Evolutionary conservation across 768 basidiomycete genomes (phyloP).

Genomic region (Xerocomus brunneocitrinus): DNA sequence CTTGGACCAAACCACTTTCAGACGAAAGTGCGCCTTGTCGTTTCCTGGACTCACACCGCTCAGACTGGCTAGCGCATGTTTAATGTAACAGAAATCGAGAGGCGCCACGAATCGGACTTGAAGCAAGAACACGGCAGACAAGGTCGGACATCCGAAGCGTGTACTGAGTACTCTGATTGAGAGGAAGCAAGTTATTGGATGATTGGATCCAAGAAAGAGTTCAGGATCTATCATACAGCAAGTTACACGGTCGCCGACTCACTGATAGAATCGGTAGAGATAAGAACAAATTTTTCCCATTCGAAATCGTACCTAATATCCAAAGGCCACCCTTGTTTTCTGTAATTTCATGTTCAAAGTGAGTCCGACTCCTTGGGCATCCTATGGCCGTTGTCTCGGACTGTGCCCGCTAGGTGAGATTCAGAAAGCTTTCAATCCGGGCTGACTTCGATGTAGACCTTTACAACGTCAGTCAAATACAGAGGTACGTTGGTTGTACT

Average conservation of each 20-base stretch:
- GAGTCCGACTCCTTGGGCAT: too few species aligned
- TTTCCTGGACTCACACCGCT: not conserved
- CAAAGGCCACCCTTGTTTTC: too few species aligned
- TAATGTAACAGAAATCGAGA: not conserved
- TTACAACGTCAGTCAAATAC: too few species aligned
- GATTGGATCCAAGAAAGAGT: not conserved
- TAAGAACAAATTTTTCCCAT: not conserved
- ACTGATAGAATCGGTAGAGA: not conserved
- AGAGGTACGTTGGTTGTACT: too few species aligned
- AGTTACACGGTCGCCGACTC: not conserved
- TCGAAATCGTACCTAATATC: too few species aligned
- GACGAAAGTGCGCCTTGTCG: not conserved
- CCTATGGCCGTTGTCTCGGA: not conserved
- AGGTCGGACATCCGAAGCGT: not conserved
- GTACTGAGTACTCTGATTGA: too few species aligned
- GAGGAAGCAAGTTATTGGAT: too few species aligned
- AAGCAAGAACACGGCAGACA: too few species aligned
- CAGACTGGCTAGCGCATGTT: not conserved
- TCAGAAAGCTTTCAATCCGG: too few species aligned
- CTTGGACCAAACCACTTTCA: constrained; percentile 1
- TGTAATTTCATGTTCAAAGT: too few species aligned
- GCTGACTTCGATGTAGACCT: too few species aligned
- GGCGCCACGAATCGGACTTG: not conserved
- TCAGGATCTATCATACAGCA: not conserved
- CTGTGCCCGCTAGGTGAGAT: too few species aligned